Conservation (phyloP, 139 green algal genomes). For the Micractinium sp. region DNA sequence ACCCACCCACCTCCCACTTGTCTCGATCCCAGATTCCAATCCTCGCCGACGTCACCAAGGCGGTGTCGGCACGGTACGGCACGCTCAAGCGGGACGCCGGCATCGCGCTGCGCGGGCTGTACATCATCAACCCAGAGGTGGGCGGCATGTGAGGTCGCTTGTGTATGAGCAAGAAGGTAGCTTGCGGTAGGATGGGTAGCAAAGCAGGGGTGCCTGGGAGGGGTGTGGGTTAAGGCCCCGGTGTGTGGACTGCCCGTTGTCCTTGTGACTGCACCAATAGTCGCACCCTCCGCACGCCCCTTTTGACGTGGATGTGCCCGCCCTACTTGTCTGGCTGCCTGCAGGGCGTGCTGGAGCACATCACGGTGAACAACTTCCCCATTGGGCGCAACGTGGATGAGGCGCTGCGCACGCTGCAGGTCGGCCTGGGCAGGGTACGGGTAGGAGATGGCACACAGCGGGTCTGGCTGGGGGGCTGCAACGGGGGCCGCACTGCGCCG, state of each 20-base stretch:
- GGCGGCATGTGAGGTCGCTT: background rate
- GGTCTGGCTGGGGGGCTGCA: no score
- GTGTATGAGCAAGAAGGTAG: background rate
- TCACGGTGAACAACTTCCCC: constrained; percentile 97
- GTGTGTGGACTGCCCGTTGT: no score
- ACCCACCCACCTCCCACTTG: background rate
- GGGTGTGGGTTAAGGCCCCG: no score
- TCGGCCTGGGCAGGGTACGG: background rate
- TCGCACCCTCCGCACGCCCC: background rate
- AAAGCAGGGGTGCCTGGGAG: background rate
- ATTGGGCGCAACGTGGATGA: constrained; percentile 97
- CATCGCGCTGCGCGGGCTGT: constrained; percentile 87
- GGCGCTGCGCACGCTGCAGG: constrained; percentile 90
- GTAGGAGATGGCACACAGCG: background rate
- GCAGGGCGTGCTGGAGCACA: constrained; percentile 93
- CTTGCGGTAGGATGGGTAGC: background rate
- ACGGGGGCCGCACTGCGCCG: no score
- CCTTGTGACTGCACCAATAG: no score
- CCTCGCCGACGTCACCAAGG: constrained; percentile 82
- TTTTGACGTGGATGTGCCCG: no score
- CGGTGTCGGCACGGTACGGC: constrained; percentile 69
- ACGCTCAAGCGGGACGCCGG: constrained; percentile 76
- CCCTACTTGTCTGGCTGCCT: background rate
- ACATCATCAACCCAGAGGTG: constrained; percentile 87
- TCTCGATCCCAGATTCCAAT: constrained; percentile 71